These are phyloP conservation scores for Agrocybe pediades DNA, from an alignment of 768 basidiomycete genomes.

Conservation along the genomic window DNA sequence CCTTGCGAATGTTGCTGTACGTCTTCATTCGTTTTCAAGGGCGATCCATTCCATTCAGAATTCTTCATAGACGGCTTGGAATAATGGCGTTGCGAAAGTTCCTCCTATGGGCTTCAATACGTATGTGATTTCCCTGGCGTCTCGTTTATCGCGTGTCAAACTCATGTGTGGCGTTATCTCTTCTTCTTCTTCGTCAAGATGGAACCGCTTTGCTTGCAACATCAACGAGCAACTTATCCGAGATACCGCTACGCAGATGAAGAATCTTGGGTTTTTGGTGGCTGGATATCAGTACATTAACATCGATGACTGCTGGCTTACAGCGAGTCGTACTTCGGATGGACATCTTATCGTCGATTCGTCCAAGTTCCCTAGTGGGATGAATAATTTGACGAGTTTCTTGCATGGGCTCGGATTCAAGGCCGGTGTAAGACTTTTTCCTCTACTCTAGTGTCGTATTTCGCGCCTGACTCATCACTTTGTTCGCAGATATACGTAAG, in stretches of 20 bases:
- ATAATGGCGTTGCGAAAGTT: background rate
- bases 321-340: conserved; percentile 37
- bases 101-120: background rate
- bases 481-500: background rate
- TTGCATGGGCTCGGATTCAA: conserved; percentile 51
- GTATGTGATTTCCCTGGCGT: background rate
- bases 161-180: background rate
- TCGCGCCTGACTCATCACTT: too few relatives aligned
- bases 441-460: too few relatives aligned
- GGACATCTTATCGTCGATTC: conserved; percentile 46
- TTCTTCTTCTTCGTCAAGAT: background rate
- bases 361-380: conserved; percentile 54
- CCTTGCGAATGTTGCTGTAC: background rate
- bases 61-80: background rate
- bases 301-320: conserved; percentile 55
- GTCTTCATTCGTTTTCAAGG: background rate
- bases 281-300: conserved; percentile 54
- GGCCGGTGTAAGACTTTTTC: conserved; percentile 37
- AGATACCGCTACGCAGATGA: conserved; percentile 45
- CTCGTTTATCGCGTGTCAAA: background rate
- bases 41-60: background rate
- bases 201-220: conserved; percentile 8
- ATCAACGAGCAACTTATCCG: conserved; percentile 46
- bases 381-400: conserved; percentile 41
- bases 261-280: conserved; percentile 46